Conservation (phyloP, 148 eudicot species). For the Rhododendron griersonianum region DNA sequence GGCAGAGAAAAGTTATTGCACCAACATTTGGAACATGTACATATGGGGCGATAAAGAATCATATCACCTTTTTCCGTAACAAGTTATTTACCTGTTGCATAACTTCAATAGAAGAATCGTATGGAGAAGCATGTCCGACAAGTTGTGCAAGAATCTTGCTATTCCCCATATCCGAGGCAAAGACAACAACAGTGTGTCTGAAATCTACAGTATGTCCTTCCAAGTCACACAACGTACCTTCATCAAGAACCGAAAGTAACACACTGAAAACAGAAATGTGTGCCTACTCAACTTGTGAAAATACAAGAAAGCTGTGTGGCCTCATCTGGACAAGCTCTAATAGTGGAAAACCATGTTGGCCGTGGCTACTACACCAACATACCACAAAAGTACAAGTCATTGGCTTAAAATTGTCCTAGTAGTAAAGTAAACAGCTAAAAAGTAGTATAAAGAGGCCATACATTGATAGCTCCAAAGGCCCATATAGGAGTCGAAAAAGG, state of each 20-base stretch:
- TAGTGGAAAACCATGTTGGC: background rate
- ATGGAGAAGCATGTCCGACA: background rate
- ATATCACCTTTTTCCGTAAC: background rate
- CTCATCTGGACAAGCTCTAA: background rate
- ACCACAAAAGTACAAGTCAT: background rate
- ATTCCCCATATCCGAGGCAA: background rate
- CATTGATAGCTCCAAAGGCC: background rate
- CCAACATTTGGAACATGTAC: background rate
- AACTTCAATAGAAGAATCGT: background rate
- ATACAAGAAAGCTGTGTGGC: slow-evolving; percentile 5
- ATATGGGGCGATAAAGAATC: background rate
- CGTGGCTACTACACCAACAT: background rate
- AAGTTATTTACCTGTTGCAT: background rate
- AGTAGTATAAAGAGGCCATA: background rate
- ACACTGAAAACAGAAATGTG: background rate
- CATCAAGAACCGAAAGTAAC: background rate
- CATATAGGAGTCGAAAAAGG: background rate
- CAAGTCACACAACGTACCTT: background rate
- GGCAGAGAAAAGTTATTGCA: background rate
- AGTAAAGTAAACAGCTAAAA: background rate
- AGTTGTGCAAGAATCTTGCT: background rate
- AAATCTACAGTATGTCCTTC: background rate
- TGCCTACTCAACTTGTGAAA: background rate
- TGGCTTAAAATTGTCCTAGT: background rate
- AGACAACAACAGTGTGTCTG: background rate